Percentiles rank a stretch among this genome's conserved stretches.
These are phyloP conservation scores for Eutrema salsugineum DNA, from an alignment of 441 rosid species.

Conservation along the genomic window DNA sequence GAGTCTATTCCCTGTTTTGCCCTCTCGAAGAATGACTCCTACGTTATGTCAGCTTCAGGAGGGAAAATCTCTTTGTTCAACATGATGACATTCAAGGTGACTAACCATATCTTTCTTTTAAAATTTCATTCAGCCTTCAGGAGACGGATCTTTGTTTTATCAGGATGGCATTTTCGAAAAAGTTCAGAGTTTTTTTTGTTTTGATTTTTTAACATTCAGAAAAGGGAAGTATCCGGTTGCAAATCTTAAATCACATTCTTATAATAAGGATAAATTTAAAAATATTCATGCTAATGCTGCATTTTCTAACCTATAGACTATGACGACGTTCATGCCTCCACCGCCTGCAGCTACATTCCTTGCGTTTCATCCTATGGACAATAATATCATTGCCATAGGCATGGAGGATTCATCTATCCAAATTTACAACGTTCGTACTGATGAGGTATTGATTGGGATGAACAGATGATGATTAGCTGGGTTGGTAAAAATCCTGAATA, in stretches of 20 bases:
- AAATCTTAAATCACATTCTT: background rate
- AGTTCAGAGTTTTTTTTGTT: background rate
- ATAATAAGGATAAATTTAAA: background rate
- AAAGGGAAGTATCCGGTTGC: background rate
- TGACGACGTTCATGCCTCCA: constrained; percentile 13
- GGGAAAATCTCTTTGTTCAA: constrained; percentile 3
- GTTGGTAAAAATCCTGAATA: background rate
- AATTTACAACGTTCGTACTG: background rate
- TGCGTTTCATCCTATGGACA: constrained; percentile 6
- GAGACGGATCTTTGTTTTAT: background rate
- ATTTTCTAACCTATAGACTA: background rate
- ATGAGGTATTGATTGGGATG: background rate
- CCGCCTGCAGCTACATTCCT: constrained; percentile 16
- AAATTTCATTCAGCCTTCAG: background rate
- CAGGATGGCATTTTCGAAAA: background rate
- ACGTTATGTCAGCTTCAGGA: constrained; percentile 4
- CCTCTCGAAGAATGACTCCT: constrained; percentile 8
- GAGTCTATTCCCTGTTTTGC: constrained; percentile 6
- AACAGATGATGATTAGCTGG: background rate
- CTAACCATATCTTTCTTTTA: background rate
- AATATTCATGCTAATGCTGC: background rate
- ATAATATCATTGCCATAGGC: constrained; percentile 4
- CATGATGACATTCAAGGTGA: constrained; percentile 12
- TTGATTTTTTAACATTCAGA: background rate
- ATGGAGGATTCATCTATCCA: constrained; percentile 12